Conservation (phyloP, 371 early-diverging fungal genomes). For the Mucor circinelloides region DNA sequence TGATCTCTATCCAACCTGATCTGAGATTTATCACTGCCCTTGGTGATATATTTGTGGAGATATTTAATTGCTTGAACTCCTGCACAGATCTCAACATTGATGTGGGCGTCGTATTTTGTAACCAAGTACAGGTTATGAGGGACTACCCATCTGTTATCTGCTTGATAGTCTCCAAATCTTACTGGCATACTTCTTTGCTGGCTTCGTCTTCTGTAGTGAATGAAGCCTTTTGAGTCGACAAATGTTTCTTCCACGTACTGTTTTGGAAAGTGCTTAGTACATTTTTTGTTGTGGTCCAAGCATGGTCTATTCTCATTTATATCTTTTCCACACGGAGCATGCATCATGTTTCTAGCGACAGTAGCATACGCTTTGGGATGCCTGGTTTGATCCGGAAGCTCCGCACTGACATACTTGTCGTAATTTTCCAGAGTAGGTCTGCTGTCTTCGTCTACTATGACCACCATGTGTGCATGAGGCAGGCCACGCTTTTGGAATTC, state of each 20-base stretch:
- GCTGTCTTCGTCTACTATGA: slow-evolving; percentile 30
- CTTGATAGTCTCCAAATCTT: background rate
- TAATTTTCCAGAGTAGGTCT: slow-evolving; percentile 19
- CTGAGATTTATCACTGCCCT: slow-evolving; percentile 40
- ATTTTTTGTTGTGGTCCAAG: background rate
- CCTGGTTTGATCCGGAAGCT: slow-evolving; percentile 23
- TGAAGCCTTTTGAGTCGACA: background rate
- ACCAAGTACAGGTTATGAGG: slow-evolving; percentile 23
- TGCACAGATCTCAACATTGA: slow-evolving; percentile 31
- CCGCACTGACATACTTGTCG: slow-evolving; percentile 30
- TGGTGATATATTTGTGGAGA: slow-evolving; percentile 40
- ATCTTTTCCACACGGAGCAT: slow-evolving; percentile 34
- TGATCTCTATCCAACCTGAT: slow-evolving; percentile 1
- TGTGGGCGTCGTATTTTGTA: slow-evolving; percentile 33
- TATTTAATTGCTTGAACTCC: slow-evolving; percentile 33
- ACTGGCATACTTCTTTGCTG: background rate
- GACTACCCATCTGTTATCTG: slow-evolving; percentile 36
- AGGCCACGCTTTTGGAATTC: slow-evolving; percentile 40
- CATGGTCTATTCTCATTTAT: too few species aligned
- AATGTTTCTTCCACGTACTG: background rate
- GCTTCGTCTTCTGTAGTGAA: background rate
- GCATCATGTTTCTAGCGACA: slow-evolving; percentile 34
- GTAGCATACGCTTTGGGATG: slow-evolving; percentile 30
- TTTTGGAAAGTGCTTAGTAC: slow-evolving; percentile 5
- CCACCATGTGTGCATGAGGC: slow-evolving; percentile 35